A percentile compares a stretch with the other conserved stretches of the same genome.
Evolutionary conservation across 2,329 filamentous ascomycete species (phyloP).

Genomic region (Penicillium brasilianum): DNA sequence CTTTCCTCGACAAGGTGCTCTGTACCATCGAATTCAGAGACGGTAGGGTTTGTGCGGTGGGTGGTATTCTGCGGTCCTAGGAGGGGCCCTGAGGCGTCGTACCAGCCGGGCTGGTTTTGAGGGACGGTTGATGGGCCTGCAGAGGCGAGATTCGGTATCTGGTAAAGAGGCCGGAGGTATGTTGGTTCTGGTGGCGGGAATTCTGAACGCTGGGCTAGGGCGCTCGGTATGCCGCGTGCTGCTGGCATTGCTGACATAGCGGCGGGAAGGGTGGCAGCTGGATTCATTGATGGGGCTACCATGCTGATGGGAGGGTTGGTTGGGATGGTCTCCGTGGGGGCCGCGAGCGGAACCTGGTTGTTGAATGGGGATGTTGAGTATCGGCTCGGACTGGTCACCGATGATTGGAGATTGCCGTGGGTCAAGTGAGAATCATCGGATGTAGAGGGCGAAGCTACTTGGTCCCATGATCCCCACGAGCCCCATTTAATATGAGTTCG

Average conservation of each 20-base stretch:
- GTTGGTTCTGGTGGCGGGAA: conserved; percentile 39
- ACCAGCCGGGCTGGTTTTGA: conserved; percentile 40
- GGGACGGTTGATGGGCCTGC: conserved; percentile 22
- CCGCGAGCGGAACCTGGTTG: conserved; percentile 8
- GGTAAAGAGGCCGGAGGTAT: conserved; percentile 37
- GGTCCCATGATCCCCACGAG: conserved; percentile 61
- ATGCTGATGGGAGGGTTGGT: conserved; percentile 15
- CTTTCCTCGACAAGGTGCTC: conserved; percentile 66
- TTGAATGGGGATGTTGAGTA: conserved; percentile 25
- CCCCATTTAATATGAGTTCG: conserved; percentile 82
- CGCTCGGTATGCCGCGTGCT: conserved; percentile 25
- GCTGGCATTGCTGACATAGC: conserved; percentile 29
- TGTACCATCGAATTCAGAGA: conserved; percentile 63
- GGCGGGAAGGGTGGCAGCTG: conserved; percentile 19
- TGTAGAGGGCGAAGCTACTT: conserved; percentile 38
- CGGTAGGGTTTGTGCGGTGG: conserved; percentile 41
- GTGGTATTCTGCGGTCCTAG: conserved; percentile 25
- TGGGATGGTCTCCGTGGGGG: conserved; percentile 16
- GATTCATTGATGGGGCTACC: conserved; percentile 16
- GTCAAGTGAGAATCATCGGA: conserved; percentile 34
- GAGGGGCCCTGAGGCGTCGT: conserved; percentile 20
- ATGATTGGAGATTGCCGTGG: conserved; percentile 22
- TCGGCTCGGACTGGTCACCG: conserved; percentile 26
- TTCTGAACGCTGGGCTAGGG: conserved; percentile 26
- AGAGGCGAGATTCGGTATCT: conserved; percentile 18